Conservation (phyloP, 169 alveolate species). For the Plasmodium vinckei region DNA sequence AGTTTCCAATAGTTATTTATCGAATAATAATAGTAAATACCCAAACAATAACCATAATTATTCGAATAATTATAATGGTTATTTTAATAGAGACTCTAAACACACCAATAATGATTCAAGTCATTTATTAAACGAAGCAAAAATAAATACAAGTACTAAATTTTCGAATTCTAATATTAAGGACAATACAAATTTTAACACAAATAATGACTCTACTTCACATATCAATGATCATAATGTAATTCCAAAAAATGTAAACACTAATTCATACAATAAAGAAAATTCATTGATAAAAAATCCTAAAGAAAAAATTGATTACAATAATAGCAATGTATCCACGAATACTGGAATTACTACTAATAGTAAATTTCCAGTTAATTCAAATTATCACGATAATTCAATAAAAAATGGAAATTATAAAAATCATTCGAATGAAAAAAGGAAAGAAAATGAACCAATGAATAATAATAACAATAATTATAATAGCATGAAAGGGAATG, state of each 20-base stretch:
- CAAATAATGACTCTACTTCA: constrained; percentile 4
- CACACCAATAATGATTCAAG: constrained; percentile 8
- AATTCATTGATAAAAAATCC: constrained; percentile 20
- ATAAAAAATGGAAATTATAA: constrained; percentile 30
- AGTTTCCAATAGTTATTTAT: not conserved
- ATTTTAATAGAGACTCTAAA: constrained; percentile 13
- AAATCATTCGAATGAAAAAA: constrained; percentile 20
- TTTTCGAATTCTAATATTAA: constrained; percentile 17
- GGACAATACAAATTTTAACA: constrained; percentile 27
- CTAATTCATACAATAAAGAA: constrained; percentile 45
- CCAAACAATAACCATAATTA: constrained; percentile 3
- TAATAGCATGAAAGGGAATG: constrained; percentile 11
- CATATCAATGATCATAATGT: constrained; percentile 25
- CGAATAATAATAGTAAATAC: not conserved
- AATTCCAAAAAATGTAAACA: constrained; percentile 6
- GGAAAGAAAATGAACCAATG: constrained; percentile 11
- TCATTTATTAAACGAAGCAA: constrained; percentile 27
- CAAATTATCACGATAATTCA: constrained; percentile 21
- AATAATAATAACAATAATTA: not conserved
- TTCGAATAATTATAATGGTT: constrained; percentile 6
- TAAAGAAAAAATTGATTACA: constrained; percentile 31
- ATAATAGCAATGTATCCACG: not conserved
- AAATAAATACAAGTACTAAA: constrained; percentile 43
- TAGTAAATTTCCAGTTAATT: not conserved
- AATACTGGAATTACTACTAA: constrained; percentile 2